Evolutionary conservation across 371 early-diverging fungal species (phyloP), one percentile per base, ranked within the genome.

Genomic region (Basidiobolus heterosporus): DNA sequence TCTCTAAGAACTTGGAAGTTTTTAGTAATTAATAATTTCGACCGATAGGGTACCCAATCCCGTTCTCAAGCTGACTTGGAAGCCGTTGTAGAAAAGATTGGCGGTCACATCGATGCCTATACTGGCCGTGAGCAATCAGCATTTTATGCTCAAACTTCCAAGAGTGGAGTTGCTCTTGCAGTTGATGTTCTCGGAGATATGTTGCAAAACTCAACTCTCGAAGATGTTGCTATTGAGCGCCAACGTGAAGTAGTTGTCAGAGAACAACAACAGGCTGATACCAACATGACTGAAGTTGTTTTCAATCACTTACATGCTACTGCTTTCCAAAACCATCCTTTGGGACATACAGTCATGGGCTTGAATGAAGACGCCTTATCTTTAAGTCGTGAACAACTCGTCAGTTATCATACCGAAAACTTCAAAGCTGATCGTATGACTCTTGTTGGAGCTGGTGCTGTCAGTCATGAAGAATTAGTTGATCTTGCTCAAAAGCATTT

Each of bases 91-190:
- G 98, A 96, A 63, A 91, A 92, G 68, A 87, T 95, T 79, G 98
- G 98, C 40, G 94, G 87, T 30, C 92, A 91, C 64, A 66, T 97
- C 58, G 92, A 92, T 62, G 95, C 98, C 13, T 92, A 94, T 66
- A 97, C 98, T 36, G 90, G 93, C 20, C 83, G 98, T 44, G 98
- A 97, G 60, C 96, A 97, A 65, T 94, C 96, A 19, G 92, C 86
- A 22, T 97, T 90, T 76, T 94, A 88, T 63, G 95, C 95, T 50
- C 91, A 92, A 66, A 71, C 89, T 13, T 79, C 95, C 57, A 76
- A 82, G 53, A 61, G 75, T 46, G 92, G 96, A 57, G 84, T 89
- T 22, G 74, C 81, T 21, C 67, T 74, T 54, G 78, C 93, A 13
- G 91, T 94, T 16, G 92, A 89, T 49, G 74, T 94, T 53, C 75